Evolutionary conservation across 2,329 filamentous ascomycete species (phyloP).

Genomic region (Aureobasidium sp.): DNA sequence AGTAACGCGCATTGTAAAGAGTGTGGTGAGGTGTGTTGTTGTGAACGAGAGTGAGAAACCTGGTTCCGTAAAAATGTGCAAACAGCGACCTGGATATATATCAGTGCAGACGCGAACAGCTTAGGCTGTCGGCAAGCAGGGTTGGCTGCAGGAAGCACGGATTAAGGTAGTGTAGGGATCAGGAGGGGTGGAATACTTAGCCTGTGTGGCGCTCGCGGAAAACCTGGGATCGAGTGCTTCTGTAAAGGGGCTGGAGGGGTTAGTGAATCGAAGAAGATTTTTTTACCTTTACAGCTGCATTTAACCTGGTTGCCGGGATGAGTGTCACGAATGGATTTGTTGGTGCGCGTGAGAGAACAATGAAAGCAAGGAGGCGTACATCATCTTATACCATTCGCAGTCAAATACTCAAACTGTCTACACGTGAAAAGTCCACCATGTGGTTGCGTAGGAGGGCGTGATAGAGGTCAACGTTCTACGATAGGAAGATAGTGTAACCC

Average conservation of each 20-base stretch:
- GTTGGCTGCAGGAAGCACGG: slow-evolving; percentile 11
- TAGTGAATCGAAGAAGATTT: slow-evolving; percentile 6
- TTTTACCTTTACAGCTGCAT: slow-evolving; percentile 14
- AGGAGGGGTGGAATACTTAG: slow-evolving; percentile 12
- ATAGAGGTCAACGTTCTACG: slow-evolving; percentile 12
- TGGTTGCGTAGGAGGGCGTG: slow-evolving; percentile 14
- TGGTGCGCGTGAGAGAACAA: slow-evolving; percentile 12
- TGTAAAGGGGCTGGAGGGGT: slow-evolving; percentile 16
- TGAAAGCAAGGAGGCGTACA: slow-evolving; percentile 11
- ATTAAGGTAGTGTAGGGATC: slow-evolving; percentile 13
- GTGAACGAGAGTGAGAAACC: slow-evolving; percentile 11
- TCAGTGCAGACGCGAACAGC: slow-evolving; percentile 15
- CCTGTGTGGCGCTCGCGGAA: slow-evolving; percentile 10
- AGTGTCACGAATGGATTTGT: slow-evolving; percentile 10
- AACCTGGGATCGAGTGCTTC: slow-evolving; percentile 8
- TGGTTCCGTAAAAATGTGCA: slow-evolving; percentile 12
- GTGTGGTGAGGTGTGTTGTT: slow-evolving; percentile 1
- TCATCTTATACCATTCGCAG: slow-evolving; percentile 8
- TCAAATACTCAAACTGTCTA: not conserved
- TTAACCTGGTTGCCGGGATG: slow-evolving; percentile 13
- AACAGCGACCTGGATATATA: slow-evolving; percentile 13
- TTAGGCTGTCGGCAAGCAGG: not conserved
- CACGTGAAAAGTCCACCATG: not conserved
- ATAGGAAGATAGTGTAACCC: slow-evolving; percentile 14
- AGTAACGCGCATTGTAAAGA: slow-evolving; percentile 12